Conservation (phyloP, 768 basidiomycete genomes). For the Pleurotus platypus region DNA sequence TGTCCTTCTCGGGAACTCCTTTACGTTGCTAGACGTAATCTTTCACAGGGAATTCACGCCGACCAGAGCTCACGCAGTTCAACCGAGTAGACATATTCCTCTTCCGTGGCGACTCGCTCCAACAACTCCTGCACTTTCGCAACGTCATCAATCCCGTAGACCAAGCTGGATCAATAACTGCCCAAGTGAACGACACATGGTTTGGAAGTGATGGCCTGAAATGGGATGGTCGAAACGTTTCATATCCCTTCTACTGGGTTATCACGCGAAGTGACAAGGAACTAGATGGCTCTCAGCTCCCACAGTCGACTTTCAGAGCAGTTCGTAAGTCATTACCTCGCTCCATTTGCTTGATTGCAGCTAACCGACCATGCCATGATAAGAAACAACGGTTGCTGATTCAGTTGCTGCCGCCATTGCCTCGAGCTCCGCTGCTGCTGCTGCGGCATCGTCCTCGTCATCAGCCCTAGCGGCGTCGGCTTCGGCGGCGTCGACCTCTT, state of each 20-base stretch:
- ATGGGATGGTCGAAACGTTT: constrained; percentile 48
- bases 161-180: constrained; percentile 48
- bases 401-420: constrained; percentile 58
- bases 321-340: constrained; percentile 56
- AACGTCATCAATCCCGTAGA: constrained; percentile 43
- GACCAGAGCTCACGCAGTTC: constrained; percentile 61
- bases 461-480: constrained; percentile 45
- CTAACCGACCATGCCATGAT: neutral
- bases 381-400: constrained; percentile 77
- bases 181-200: constrained; percentile 74
- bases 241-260: constrained; percentile 76
- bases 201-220: constrained; percentile 51
- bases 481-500: constrained; percentile 15
- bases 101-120: constrained; percentile 64
- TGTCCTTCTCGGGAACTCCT: constrained; percentile 11
- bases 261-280: constrained; percentile 56
- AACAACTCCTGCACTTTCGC: constrained; percentile 39
- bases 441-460: constrained; percentile 32
- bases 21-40: constrained; percentile 10
- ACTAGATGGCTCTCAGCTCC: constrained; percentile 55
- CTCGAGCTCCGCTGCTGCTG: constrained; percentile 31
- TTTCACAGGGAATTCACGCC: constrained; percentile 66
- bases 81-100: constrained; percentile 75
- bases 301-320: constrained; percentile 74
- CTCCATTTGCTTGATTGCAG: no score